Conservation (phyloP, 2,329 filamentous ascomycete genomes). For the Botrytis squamosa region DNA sequence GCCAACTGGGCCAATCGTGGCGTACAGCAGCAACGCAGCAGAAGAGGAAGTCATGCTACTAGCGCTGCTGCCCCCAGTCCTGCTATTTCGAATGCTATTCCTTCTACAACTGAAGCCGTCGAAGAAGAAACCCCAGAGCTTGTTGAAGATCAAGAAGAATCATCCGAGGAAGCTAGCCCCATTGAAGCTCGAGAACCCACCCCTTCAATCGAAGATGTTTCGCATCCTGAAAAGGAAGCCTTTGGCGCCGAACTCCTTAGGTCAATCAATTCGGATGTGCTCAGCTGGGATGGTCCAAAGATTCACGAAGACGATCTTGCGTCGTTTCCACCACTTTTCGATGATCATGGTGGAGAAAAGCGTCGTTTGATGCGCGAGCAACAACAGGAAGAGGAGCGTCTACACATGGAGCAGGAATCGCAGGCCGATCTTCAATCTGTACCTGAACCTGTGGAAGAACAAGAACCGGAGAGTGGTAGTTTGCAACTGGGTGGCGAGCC, state of each 20-base stretch:
- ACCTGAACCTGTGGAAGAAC: slow-evolving; percentile 57
- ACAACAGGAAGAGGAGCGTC: slow-evolving; percentile 54
- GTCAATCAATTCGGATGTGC: slow-evolving; percentile 49
- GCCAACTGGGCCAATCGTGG: slow-evolving; percentile 84
- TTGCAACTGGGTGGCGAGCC: slow-evolving; percentile 89
- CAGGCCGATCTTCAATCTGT: slow-evolving; percentile 52
- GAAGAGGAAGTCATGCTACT: slow-evolving; percentile 75
- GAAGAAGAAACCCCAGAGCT: slow-evolving; percentile 42
- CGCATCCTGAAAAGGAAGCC: slow-evolving; percentile 29
- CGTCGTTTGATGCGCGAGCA: slow-evolving; percentile 74
- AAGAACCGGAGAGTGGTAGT: slow-evolving; percentile 77
- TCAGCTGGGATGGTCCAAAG: slow-evolving; percentile 48
- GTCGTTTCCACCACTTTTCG: slow-evolving; percentile 76
- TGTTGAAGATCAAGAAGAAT: slow-evolving; percentile 19
- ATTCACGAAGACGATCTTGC: slow-evolving; percentile 44
- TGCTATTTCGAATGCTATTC: slow-evolving; percentile 61
- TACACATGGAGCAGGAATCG: slow-evolving; percentile 53
- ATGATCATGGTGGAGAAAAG: slow-evolving; percentile 77
- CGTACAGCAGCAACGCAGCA: slow-evolving; percentile 60
- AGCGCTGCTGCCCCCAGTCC: slow-evolving; percentile 82
- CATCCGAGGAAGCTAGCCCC: slow-evolving; percentile 21
- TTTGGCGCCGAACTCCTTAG: slow-evolving; percentile 45
- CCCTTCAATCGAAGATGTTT: slow-evolving; percentile 22
- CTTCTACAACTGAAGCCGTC: slow-evolving; percentile 51
- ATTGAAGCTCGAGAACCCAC: slow-evolving; percentile 18